These are phyloP conservation scores for Spergularia marina DNA, from an alignment of 148 eudicot species.

Conservation along the genomic window DNA sequence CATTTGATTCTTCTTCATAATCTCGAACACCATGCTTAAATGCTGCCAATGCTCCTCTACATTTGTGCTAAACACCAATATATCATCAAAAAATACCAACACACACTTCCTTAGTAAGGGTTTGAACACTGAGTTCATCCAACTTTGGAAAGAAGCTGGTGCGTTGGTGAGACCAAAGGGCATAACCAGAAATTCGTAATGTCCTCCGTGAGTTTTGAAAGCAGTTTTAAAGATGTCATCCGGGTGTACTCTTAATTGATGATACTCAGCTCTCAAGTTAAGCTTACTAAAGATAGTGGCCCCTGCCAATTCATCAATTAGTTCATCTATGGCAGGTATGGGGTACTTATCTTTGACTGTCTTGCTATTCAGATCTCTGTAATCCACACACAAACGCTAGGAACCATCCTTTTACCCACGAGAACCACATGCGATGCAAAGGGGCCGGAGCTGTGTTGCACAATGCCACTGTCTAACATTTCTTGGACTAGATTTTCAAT, in stretches of 20 bases:
- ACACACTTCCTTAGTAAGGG: background rate
- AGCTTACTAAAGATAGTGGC: background rate
- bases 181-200: too few relatives aligned
- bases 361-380: too few relatives aligned
- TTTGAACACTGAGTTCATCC: background rate
- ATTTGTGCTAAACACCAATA: background rate
- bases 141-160: background rate
- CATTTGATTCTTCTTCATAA: background rate
- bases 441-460: too few relatives aligned
- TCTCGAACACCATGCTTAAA: background rate
- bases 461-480: too few relatives aligned
- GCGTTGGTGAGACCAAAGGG: background rate
- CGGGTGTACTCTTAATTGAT: background rate
- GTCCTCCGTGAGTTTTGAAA: too few relatives aligned
- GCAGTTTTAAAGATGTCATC: too few relatives aligned
- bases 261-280: background rate
- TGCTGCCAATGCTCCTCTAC: background rate
- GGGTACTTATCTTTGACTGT: too few relatives aligned
- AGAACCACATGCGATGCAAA: too few relatives aligned
- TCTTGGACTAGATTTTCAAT: background rate
- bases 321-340: background rate
- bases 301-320: background rate
- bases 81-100: background rate
- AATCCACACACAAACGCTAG: too few relatives aligned
- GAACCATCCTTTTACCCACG: too few relatives aligned